phyloP scores from a whole-genome alignment of 1,284 basidiomycete species.

The Ganoderma meredithae region DNA sequence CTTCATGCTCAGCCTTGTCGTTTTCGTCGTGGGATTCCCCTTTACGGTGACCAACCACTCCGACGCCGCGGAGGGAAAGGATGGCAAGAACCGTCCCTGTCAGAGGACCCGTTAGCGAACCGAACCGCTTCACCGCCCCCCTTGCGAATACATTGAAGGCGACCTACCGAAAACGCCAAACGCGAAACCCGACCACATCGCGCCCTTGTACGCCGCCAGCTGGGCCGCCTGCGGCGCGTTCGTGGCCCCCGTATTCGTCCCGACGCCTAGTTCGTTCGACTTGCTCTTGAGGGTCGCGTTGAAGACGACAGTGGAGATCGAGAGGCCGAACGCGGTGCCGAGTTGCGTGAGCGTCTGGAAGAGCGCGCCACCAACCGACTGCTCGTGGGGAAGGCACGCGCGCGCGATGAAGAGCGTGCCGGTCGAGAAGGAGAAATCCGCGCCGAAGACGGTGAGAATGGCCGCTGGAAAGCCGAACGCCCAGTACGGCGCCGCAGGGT shows the following conservation, averaged over 20 bases:
- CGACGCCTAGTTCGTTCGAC: constrained; percentile 43
- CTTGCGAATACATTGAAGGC: no score
- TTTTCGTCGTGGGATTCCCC: neutral
- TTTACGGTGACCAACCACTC: constrained; percentile 58
- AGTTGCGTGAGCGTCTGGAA: constrained; percentile 84
- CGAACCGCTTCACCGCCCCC: neutral
- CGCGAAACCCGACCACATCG: constrained; percentile 69
- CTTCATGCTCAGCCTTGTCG: neutral
- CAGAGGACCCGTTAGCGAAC: constrained; percentile 10
- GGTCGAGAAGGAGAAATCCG: constrained; percentile 80
- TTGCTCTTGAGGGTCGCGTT: constrained; percentile 52
- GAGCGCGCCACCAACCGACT: constrained; percentile 79
- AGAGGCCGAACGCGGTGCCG: constrained; percentile 78
- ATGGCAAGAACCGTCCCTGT: constrained; percentile 58
- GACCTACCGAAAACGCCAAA: constrained; percentile 63
- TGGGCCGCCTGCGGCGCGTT: constrained; percentile 39
- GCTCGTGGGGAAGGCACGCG: constrained; percentile 74
- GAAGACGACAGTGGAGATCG: constrained; percentile 79
- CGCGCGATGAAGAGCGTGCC: constrained; percentile 82
- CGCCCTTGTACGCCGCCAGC: constrained; percentile 64
- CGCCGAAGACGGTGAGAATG: constrained; percentile 75
- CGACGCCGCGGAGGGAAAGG: constrained; percentile 64
- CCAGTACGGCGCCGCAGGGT: constrained; percentile 74
- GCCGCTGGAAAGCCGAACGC: constrained; percentile 83
- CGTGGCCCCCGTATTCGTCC: constrained; percentile 32